Percentiles rank a stretch among this genome's conserved stretches.
Conservation (phyloP, 2,329 filamentous ascomycete species). For the Clarireedia monteithiana region DNA sequence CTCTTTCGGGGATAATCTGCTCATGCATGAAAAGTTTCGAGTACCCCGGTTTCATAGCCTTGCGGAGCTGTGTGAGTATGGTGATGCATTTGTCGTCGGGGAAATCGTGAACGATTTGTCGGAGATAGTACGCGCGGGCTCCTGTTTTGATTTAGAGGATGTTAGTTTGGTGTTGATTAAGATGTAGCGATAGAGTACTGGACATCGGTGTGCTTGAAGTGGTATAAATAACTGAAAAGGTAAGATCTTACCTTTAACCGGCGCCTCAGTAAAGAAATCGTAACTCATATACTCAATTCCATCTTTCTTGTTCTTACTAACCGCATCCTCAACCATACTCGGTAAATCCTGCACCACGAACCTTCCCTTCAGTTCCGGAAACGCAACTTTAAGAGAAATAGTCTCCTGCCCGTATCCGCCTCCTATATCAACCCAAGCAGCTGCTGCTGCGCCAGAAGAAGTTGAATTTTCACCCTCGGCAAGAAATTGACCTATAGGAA, state of each 20-base stretch:
- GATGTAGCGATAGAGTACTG: background rate
- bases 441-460: background rate
- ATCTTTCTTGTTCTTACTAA: background rate
- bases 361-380: background rate
- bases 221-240: no score
- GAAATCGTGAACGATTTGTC: background rate
- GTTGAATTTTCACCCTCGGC: background rate
- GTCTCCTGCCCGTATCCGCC: background rate
- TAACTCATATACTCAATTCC: conserved; percentile 20
- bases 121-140: background rate
- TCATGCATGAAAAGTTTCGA: background rate
- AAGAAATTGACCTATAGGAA: background rate
- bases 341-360: background rate
- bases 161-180: background rate
- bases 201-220: background rate
- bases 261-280: conserved; percentile 25
- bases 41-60: background rate
- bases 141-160: background rate
- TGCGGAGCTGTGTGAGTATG: background rate
- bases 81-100: background rate
- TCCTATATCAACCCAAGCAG: background rate
- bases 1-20: background rate
- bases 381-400: background rate
- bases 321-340: background rate
- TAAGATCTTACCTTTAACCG: conserved; percentile 18